These are phyloP conservation scores for Leccinum broughii DNA, from an alignment of 768 basidiomycete species.

Conservation along the genomic window DNA sequence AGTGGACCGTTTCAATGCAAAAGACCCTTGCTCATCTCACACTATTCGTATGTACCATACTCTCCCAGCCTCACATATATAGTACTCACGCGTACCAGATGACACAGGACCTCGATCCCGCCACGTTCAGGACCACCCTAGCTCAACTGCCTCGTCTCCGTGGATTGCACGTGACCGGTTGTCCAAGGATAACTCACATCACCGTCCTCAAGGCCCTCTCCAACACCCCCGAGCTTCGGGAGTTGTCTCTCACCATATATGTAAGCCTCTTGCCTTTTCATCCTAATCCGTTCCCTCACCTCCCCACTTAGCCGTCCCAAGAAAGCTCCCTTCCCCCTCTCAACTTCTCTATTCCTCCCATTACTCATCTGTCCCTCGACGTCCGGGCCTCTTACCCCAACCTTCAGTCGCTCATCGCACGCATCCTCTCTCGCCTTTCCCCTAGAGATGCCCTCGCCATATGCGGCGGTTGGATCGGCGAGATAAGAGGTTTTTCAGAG, in stretches of 20 bases:
- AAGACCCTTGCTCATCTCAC: constrained; percentile 54
- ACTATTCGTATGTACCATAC: constrained; percentile 50
- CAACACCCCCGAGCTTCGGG: constrained; percentile 56
- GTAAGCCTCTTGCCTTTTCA: constrained; percentile 38
- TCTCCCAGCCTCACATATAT: neutral
- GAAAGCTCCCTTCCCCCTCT: constrained; percentile 10
- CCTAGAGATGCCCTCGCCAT: constrained; percentile 33
- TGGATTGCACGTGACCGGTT: constrained; percentile 62
- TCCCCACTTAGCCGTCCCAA: constrained; percentile 14
- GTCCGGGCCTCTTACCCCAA: constrained; percentile 36
- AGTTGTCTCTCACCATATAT: constrained; percentile 59
- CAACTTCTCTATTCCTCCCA: constrained; percentile 34
- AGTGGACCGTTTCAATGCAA: constrained; percentile 49
- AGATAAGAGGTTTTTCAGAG: constrained; percentile 30
- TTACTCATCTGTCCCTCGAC: constrained; percentile 57
- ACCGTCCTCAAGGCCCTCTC: constrained; percentile 43
- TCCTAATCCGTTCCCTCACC: constrained; percentile 2
- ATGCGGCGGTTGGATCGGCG: constrained; percentile 35
- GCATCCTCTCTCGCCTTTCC: constrained; percentile 25
- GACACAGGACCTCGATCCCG: constrained; percentile 53
- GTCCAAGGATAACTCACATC: constrained; percentile 55
- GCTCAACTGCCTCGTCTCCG: constrained; percentile 51
- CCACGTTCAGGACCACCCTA: constrained; percentile 49
- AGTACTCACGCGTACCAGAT: constrained; percentile 40
- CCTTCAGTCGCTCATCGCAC: constrained; percentile 17